Evolutionary conservation across 495 filamentous ascomycete species (phyloP).

Genomic region (Aspergillus hancockii): DNA sequence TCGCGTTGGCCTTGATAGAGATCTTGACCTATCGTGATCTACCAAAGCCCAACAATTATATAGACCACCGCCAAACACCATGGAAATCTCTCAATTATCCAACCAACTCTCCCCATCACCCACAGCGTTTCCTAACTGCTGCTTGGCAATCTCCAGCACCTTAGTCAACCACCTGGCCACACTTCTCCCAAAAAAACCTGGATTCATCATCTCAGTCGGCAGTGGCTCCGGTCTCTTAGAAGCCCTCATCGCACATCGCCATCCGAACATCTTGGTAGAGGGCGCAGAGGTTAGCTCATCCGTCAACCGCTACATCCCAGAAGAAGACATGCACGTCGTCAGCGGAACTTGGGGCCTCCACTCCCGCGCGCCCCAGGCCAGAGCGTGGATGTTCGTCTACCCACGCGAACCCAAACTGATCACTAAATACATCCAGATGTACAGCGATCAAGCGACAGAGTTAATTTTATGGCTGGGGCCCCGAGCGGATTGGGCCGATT

Average conservation of each 20-base stretch:
- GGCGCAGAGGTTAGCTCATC: conserved; percentile 49
- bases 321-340: conserved; percentile 42
- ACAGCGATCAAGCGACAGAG: conserved; percentile 26
- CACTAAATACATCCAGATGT: conserved; percentile 40
- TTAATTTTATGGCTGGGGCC: conserved; percentile 55
- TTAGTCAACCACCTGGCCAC: conserved; percentile 35
- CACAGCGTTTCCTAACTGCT: conserved; percentile 43
- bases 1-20: too few relatives aligned
- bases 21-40: too few relatives aligned
- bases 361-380: conserved; percentile 33
- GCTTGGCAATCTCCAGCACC: conserved; percentile 47
- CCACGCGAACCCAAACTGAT: conserved; percentile 51
- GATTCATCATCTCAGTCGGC: conserved; percentile 52
- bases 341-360: conserved; percentile 40
- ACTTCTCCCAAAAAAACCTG: conserved; percentile 43
- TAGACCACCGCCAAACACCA: conserved; percentile 4
- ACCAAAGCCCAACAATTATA: too few relatives aligned
- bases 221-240: conserved; percentile 57
- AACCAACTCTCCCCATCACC: conserved; percentile 25
- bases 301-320: conserved; percentile 48
- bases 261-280: conserved; percentile 29
- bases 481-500: conserved; percentile 47
- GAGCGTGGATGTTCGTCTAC: conserved; percentile 58
- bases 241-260: conserved; percentile 36
- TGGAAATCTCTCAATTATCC: conserved; percentile 32